Evolutionary conservation across 2,329 filamentous ascomycete genomes (phyloP).

Genomic region (Alternaria arborescens): DNA sequence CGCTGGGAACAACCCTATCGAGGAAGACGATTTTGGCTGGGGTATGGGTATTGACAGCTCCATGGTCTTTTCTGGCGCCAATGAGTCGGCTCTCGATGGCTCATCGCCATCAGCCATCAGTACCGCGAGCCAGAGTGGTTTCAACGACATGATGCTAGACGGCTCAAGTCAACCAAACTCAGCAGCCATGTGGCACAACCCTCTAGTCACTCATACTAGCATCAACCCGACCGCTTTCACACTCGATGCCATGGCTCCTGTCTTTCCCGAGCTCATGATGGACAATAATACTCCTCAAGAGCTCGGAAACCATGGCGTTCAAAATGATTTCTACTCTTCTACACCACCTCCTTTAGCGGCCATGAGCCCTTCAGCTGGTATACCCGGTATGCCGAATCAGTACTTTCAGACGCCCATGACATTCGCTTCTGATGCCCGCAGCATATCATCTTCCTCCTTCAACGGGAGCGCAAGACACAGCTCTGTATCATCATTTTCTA

Average conservation of each 20-base stretch:
- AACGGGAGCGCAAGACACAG: constrained; percentile 71
- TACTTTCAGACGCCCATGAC: constrained; percentile 72
- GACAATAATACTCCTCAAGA: constrained; percentile 79
- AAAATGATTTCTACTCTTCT: constrained; percentile 77
- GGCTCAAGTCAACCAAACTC: constrained; percentile 60
- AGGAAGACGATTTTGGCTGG: constrained; percentile 87
- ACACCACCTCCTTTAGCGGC: constrained; percentile 79
- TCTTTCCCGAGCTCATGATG: constrained; percentile 76
- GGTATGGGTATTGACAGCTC: constrained; percentile 81
- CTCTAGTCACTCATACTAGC: constrained; percentile 72
- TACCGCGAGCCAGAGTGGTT: constrained; percentile 88
- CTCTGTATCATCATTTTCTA: constrained; percentile 67
- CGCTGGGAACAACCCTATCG: constrained; percentile 66
- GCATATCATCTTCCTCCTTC: constrained; percentile 71
- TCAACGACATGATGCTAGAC: constrained; percentile 91
- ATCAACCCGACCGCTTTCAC: constrained; percentile 73
- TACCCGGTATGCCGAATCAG: constrained; percentile 69
- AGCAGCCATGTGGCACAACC: constrained; percentile 51
- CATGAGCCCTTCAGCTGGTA: constrained; percentile 72
- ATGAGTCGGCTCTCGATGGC: constrained; percentile 85
- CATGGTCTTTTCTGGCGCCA: constrained; percentile 60
- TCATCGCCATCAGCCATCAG: constrained; percentile 97
- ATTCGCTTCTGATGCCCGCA: constrained; percentile 72
- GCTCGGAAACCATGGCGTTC: constrained; percentile 72
- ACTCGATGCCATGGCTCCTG: constrained; percentile 75